These are phyloP conservation scores for Diospyros kaki DNA, from an alignment of 148 eudicot genomes.

Conservation along the genomic window DNA sequence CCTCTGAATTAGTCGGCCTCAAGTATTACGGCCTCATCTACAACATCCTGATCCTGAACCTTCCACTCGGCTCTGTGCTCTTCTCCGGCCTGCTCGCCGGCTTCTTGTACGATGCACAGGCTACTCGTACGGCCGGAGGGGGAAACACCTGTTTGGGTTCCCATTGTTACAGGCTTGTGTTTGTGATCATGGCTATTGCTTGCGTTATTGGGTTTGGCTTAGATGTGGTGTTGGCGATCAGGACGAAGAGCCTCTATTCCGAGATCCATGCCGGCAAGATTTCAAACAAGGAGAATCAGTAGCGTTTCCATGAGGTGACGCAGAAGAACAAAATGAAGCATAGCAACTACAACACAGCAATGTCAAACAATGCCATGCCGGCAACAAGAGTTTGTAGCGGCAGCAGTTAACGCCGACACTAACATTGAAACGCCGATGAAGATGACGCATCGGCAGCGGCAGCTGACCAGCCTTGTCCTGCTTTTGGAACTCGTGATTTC, in stretches of 20 bases:
- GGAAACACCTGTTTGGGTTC: conserved; percentile 16
- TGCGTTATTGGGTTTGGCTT: conserved; percentile 13
- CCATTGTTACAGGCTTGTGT: conserved; percentile 19
- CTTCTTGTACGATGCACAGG: conserved; percentile 17
- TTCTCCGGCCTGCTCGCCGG: conserved; percentile 23
- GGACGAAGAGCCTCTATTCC: conserved; percentile 5
- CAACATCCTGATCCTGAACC: conserved; percentile 32
- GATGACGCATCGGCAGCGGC: too few species aligned
- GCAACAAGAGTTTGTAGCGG: too few species aligned
- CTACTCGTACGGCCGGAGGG: conserved; percentile 5
- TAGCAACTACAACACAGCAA: too few species aligned
- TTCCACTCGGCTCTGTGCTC: conserved; percentile 20
- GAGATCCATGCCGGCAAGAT: conserved; percentile 8
- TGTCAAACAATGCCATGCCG: too few species aligned
- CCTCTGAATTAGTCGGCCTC: conserved; percentile 56
- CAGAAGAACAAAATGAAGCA: too few species aligned
- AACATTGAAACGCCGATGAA: too few species aligned
- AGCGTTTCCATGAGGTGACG: too few species aligned
- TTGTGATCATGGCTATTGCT: conserved; percentile 15
- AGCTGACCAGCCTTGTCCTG: too few species aligned
- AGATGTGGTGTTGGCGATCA: conserved; percentile 2
- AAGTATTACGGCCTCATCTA: conserved; percentile 55
- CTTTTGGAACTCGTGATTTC: too few species aligned
- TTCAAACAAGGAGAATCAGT: too few species aligned
- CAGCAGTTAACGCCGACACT: too few species aligned